Evolutionary conservation across 139 green algal genomes (phyloP).

Genomic region (Chlamydomonas schloesseri): DNA sequence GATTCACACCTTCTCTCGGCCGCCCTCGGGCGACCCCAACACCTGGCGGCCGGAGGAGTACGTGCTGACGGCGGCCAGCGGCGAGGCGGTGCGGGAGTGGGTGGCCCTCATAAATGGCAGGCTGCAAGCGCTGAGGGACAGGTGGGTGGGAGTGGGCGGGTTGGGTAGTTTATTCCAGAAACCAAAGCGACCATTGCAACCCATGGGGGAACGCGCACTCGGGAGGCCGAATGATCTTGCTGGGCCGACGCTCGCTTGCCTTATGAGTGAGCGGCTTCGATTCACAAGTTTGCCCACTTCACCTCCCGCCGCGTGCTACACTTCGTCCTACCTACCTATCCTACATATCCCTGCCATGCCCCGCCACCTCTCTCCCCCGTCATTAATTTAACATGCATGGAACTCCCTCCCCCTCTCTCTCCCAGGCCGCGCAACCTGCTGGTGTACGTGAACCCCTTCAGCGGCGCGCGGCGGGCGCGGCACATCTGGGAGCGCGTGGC

Average conservation of each 20-base stretch:
- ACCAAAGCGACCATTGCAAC: too few relatives aligned
- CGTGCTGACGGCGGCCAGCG: constrained; percentile 29
- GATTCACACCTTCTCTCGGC: constrained; percentile 60
- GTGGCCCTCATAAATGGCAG: constrained; percentile 45
- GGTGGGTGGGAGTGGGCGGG: constrained; percentile 12
- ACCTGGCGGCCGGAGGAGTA: constrained; percentile 56
- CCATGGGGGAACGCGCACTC: too few relatives aligned
- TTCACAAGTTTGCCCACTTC: too few relatives aligned
- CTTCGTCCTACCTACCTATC: too few relatives aligned
- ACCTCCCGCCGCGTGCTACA: too few relatives aligned
- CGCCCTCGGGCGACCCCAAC: constrained; percentile 16
- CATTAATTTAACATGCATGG: too few relatives aligned
- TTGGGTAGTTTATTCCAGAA: too few relatives aligned
- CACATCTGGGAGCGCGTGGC: constrained; percentile 68
- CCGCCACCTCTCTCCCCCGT: too few relatives aligned
- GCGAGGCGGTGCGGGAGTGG: constrained; percentile 58
- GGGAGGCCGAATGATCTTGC: too few relatives aligned
- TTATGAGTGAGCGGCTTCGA: too few relatives aligned
- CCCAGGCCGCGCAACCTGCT: constrained; percentile 74
- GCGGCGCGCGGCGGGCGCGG: constrained; percentile 59
- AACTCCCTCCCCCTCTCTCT: background rate
- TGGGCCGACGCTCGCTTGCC: too few relatives aligned
- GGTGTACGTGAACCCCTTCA: constrained; percentile 89
- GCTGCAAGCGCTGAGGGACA: constrained; percentile 38
- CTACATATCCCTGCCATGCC: too few relatives aligned